These are phyloP conservation scores for Casuarina equisetifolia DNA, from an alignment of 306 rosid species.

Conservation along the genomic window DNA sequence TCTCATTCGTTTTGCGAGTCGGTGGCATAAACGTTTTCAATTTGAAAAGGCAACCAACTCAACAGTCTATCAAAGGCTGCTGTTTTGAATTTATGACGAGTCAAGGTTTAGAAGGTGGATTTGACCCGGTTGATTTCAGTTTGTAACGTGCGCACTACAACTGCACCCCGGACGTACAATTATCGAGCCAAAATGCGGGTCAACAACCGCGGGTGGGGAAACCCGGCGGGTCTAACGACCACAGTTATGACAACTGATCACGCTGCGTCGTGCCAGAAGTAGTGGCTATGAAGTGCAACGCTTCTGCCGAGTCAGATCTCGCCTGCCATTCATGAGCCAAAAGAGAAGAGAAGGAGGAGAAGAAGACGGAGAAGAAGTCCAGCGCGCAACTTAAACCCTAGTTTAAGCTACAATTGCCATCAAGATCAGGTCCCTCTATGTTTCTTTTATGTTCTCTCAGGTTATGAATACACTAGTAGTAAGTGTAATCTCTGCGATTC, in stretches of 20 bases:
- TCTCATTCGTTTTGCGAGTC: too few relatives aligned
- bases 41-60: too few relatives aligned
- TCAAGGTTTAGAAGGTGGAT: too few relatives aligned
- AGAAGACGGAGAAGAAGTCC: neutral
- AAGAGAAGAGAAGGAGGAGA: neutral
- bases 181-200: neutral
- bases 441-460: neutral
- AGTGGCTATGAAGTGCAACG: neutral
- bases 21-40: too few relatives aligned
- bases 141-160: neutral
- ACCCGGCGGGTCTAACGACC: neutral
- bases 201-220: neutral
- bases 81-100: too few relatives aligned
- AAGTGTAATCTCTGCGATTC: neutral
- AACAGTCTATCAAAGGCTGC: too few relatives aligned
- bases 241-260: conserved; percentile 15
- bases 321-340: neutral
- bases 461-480: neutral
- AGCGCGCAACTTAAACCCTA: neutral
- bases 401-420: neutral
- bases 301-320: neutral
- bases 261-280: neutral
- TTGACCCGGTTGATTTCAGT: too few relatives aligned
- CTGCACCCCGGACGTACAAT: neutral
- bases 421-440: neutral